A percentile compares a stretch with the other conserved stretches of the same genome.
Evolutionary conservation across 225 moss, liverwort and hornwort species (phyloP).

Genomic region (Bryum argenteum): DNA sequence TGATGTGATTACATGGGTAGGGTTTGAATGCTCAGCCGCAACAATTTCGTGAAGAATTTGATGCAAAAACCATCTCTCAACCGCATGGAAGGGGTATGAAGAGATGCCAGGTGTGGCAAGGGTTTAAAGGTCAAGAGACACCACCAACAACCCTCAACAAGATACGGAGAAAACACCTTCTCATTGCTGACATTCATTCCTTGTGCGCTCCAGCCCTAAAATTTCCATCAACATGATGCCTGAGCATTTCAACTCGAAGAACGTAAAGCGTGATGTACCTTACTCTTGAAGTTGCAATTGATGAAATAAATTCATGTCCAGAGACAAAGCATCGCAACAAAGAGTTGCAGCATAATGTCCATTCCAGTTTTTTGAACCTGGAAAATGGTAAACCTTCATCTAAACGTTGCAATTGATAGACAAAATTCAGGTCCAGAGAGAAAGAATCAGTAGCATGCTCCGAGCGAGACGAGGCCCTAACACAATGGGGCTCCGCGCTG

Average conservation of each 20-base stretch:
- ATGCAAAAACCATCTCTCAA: slow-evolving; percentile 17
- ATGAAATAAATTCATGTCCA: not conserved
- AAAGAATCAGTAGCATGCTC: no score
- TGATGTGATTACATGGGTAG: not conserved
- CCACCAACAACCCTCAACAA: slow-evolving; percentile 42
- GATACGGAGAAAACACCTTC: not conserved
- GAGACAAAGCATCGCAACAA: not conserved
- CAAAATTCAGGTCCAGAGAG: no score
- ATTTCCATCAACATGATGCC: not conserved
- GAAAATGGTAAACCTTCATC: no score
- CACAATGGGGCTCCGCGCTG: slow-evolving; percentile 9
- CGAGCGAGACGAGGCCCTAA: not conserved
- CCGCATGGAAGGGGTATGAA: slow-evolving; percentile 32
- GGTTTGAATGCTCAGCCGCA: not conserved
- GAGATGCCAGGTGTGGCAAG: slow-evolving; percentile 32
- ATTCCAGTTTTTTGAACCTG: no score
- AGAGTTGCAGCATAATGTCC: not conserved
- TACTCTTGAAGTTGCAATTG: slow-evolving; percentile 4
- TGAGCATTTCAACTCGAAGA: not conserved
- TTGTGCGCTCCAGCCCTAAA: not conserved
- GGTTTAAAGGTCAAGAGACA: slow-evolving; percentile 42
- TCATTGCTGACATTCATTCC: not conserved
- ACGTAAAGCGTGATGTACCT: not conserved
- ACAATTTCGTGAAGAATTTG: slow-evolving; percentile 17
- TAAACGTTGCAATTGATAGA: no score